Base-by-base conservation (phyloP, 1,284 basidiomycete genomes). In the Puccinia polysora region DNA sequence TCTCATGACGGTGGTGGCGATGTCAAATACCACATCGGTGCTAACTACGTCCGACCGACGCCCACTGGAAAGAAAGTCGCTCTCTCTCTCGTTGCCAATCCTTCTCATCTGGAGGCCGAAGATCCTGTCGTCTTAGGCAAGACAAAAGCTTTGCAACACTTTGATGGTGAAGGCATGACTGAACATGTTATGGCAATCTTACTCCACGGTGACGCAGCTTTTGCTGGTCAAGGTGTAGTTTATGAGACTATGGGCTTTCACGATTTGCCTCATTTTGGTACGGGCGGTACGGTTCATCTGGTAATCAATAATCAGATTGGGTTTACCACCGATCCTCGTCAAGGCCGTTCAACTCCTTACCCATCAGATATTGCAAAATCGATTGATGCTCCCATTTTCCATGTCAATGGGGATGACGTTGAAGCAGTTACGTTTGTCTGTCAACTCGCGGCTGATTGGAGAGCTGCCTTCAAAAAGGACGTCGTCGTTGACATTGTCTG, bases 351-450 rank as follows among this genome's bases (percentile, higher is more conserved):
- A 0, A 90, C 89, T 0, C 78, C 90, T 38, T 95, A 95, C 77
- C 91, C 89, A 74, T 91, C 91, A 0, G 91, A 94, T 78, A 83
- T 91, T 38, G 90, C 88, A 4, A 94, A 94, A 81, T 90, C 90
- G 85, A 88, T 93, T 76, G 89, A 89, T 73, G 87, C 89, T 0
- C 91, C 91, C 0, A 86, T 94, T 15, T 79, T 94, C n/a, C 91
- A 94, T 75, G 90, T 93, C 74, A 94, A 94, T 76, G 91, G 91
- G 5, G 91, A 95, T 78, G 82, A 89, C 78, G 89, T 89, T 0
- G 40, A 75, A 88, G 89, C 90, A 75, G 90, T 92, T 8, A 84
- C 86, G 5, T 84, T 87, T 2, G 89, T 89, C 1, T 84, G 91
- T 77, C 85, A 89, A 73, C 84, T 88, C 10, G 90, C 89, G 0